These are phyloP conservation scores for Auriscalpium microsporum DNA, from an alignment of 768 basidiomycete species.

Conservation along the genomic window DNA sequence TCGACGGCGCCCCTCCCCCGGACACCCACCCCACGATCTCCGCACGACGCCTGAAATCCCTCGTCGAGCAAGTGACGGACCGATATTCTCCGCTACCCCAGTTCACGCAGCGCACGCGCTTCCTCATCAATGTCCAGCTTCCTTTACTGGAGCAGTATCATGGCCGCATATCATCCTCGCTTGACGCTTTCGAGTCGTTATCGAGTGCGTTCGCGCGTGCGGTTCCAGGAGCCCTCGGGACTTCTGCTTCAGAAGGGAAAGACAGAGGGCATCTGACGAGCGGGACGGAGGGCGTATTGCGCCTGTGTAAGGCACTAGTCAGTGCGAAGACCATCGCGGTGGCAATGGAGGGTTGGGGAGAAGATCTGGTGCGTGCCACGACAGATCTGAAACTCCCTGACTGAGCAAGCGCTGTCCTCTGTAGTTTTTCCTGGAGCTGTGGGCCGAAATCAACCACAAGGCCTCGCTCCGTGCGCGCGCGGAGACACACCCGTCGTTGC, in stretches of 20 bases:
- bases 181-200: constrained; percentile 91
- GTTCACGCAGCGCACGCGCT: constrained; percentile 68
- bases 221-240: constrained; percentile 85
- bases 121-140: constrained; percentile 78
- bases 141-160: constrained; percentile 76
- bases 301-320: constrained; percentile 78
- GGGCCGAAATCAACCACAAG: constrained; percentile 65
- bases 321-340: constrained; percentile 68
- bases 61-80: constrained; percentile 91
- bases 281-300: constrained; percentile 75
- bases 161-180: constrained; percentile 66
- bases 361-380: constrained; percentile 62
- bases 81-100: constrained; percentile 86
- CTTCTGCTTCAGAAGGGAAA: constrained; percentile 34
- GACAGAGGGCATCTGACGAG: constrained; percentile 53
- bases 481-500: constrained; percentile 40
- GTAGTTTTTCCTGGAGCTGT: constrained; percentile 90
- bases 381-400: too few species aligned
- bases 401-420: not conserved
- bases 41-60: constrained; percentile 70
- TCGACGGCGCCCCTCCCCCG: constrained; percentile 9
- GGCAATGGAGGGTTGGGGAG: constrained; percentile 76
- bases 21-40: constrained; percentile 72
- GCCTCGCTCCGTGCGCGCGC: constrained; percentile 49
- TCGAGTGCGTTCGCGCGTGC: constrained; percentile 82